Evolutionary conservation across 139 green algal species (phyloP), one percentile per base, ranked within the genome.

Genomic region (Coelastrella sp.): DNA sequence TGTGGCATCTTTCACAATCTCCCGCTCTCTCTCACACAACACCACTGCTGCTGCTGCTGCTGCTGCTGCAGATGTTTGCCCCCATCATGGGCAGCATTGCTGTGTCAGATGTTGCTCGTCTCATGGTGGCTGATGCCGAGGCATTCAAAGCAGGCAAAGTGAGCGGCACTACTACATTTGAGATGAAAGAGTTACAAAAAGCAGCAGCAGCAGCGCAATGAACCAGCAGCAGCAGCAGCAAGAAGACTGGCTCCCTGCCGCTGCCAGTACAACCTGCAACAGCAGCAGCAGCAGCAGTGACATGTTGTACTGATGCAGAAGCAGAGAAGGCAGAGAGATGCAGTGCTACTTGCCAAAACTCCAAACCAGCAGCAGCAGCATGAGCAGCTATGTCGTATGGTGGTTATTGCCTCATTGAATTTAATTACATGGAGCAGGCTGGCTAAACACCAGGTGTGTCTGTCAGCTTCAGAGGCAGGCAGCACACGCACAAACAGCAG

Each of bases 121-220:
- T 89, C 9, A 93, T 93, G 90, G 65, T 93, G n/a, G 27, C 85
- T 61, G 90, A 93, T 27, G 86, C 80, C 24, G 59, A 75, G 1
- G 85, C 49, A 24, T 88, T 88, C 49, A 63, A 78, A 22, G 27
- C 65, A 6, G 19, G 57, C 35, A 75, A 19, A 15, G 84, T n/a
- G 6, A 72, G 65, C 58, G 76, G 84, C 7, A 59, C 72, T 0
- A 68, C 57, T 20, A 6, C 25, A 6, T 92, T 90, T 84, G 90
- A 92, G 72, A 92, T 90, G 84, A 60, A 24, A 4, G 66, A 72
- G 6, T 19, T 92, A 76, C 22, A 63, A 35, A 24, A 78, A 56
- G 84, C 84, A 70, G 84, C 84, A 57, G 68, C 66, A 59, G 15
- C 63, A 72, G 63, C 15, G 63, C 12, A 14, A 72, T 22, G 63